These are phyloP conservation scores for Tylopilus subfusipes DNA, from an alignment of 768 basidiomycete species.

Conservation along the genomic window DNA sequence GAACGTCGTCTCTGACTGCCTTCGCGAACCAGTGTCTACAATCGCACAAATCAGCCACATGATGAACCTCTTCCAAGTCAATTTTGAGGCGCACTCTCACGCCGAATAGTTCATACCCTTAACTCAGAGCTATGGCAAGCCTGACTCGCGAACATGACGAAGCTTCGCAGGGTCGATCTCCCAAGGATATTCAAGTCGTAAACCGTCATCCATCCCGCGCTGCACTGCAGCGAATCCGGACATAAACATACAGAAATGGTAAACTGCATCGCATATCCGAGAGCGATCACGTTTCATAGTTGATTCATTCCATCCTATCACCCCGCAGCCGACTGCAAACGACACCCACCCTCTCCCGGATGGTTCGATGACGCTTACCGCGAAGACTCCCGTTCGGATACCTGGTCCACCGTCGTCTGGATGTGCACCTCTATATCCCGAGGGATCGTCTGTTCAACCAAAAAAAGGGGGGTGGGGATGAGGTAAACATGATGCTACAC, in stretches of 20 bases:
- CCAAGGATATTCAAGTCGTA: neutral
- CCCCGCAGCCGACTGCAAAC: neutral
- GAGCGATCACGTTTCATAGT: neutral
- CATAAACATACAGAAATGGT: neutral
- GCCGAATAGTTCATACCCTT: too few species aligned
- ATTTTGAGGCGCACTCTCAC: neutral
- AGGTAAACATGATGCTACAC: neutral
- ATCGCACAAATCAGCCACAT: too few species aligned
- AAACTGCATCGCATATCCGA: neutral
- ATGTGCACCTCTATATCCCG: conserved; percentile 9
- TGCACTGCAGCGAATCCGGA: neutral
- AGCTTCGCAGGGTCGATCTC: neutral
- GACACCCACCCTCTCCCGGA: neutral
- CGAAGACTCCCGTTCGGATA: conserved; percentile 1
- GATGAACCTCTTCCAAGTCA: neutral
- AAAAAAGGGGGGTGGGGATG: neutral
- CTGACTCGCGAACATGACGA: neutral
- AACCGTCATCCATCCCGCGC: neutral
- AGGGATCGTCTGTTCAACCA: neutral
- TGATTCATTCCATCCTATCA: neutral
- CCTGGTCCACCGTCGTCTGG: conserved; percentile 11
- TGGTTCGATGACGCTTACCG: neutral
- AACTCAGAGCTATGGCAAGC: too few species aligned
- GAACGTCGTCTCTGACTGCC: too few species aligned
- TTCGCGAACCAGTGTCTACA: too few species aligned